Base-by-base conservation (phyloP, 495 filamentous ascomycete genomes). In the Ascodesmis nigricans region DNA sequence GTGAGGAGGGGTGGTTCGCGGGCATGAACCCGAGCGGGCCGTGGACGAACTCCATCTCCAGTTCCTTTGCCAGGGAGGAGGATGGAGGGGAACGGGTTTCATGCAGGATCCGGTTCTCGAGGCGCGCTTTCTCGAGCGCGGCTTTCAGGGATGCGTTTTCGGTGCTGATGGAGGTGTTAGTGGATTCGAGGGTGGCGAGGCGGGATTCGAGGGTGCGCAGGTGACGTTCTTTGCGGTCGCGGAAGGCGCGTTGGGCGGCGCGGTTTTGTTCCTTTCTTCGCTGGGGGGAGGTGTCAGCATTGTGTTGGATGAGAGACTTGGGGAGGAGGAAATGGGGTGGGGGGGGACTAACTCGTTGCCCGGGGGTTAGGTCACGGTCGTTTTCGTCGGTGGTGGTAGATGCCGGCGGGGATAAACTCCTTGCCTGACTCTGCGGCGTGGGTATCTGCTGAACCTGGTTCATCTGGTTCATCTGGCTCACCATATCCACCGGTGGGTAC, bases 231-330 rank as follows among this genome's bases (percentile, higher is more conserved):
- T 93, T 97, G 42, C 87, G 76, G 53, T 97, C 87, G 37, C 87
- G 80, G 54, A 93, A 97, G 29, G 87, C 87, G 48, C 87, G 74
- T 60, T 97, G 87, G 21, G 84, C 84, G 56, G 83, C 82, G 52
- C 87, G 64, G 42, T 97, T 97, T 58, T 97, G 84, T 30, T 78
- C 84, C 57, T 97, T 97, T 42, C 87, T 69, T 54, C 80, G 49
- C 46, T 49, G 41, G 22, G 21, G 27, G 15, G 10, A 3, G 27
- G 22, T 32, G 44, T 47, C 21, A 47, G 44, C 22, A 33, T 38
- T 29, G 21, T 35, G 29, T 43, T 30, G 17, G 28, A 28, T 47
- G 44, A 39, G 31, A 35, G 31, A 47, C 42, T 26, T 25, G 23
- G 19, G 44, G n/a, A n/a, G n/a, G n/a, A n/a, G n/a, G n/a, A n/a